Evolutionary conservation across 2,329 filamentous ascomycete species (phyloP), one percentile per base, ranked within the genome.

Genomic region (Ophiostoma angusticollis): DNA sequence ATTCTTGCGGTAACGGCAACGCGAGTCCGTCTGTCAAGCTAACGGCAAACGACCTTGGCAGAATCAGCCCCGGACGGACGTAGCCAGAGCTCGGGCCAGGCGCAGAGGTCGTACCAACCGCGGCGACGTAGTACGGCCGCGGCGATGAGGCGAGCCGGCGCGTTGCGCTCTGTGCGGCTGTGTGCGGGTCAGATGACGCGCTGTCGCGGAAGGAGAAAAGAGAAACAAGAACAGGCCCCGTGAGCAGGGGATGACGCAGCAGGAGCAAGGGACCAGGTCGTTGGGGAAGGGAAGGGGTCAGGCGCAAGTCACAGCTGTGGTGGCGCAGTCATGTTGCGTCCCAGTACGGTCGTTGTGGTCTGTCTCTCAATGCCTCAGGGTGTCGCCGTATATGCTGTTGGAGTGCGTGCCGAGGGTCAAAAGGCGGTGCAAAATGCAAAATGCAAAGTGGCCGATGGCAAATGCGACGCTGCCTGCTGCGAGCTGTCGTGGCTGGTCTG

Each of bases 381-480:
- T n/a, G n/a, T n/a, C n/a, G n/a, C n/a, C n/a, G n/a, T n/a, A n/a
- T n/a, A n/a, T n/a, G n/a, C n/a, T n/a, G n/a, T n/a, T n/a, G n/a
- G n/a, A n/a, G n/a, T n/a, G n/a, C n/a, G n/a, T n/a, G n/a, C n/a
- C n/a, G n/a, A n/a, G n/a, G n/a, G n/a, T n/a, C n/a, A n/a, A n/a
- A n/a, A n/a, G n/a, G n/a, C n/a, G n/a, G n/a, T 16, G 30, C 18
- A 30, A 22, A 37, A 30, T 17, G 22, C 25, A 28, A 13, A 28
- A 21, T 22, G 30, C 18, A 30, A 22, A 37, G 23, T 17, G 22
- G 17, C 24, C 9, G 21, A 21, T 22, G 35, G 28, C 36, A 32
- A 29, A 38, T 33, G 36, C 33, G 36, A 39, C 36, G 36, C 29
- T 27, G 30, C 27, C n/a, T 34, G 33, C 30, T 34, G 31, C 37